These are phyloP conservation scores for Coprinopsis marcescibilis DNA, from an alignment of 768 basidiomycete genomes.

Conservation along the genomic window DNA sequence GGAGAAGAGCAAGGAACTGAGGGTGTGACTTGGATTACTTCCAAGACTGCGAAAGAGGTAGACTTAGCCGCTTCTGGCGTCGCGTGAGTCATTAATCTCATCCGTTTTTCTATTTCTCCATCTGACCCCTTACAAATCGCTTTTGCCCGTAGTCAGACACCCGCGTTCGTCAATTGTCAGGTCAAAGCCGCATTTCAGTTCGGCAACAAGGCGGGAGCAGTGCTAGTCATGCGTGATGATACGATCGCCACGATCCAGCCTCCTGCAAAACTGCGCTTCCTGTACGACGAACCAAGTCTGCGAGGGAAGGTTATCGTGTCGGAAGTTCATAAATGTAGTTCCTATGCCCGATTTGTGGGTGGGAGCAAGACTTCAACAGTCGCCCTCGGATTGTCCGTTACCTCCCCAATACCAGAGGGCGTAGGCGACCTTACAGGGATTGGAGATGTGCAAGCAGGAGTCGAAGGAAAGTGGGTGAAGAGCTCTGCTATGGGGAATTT, in stretches of 20 bases:
- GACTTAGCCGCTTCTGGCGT: conserved; percentile 13
- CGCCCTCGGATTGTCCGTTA: conserved; percentile 21
- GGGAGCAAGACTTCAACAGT: conserved; percentile 14
- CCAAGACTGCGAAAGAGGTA: conserved; percentile 18
- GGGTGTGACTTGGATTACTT: conserved; percentile 24
- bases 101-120: background rate
- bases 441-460: conserved; percentile 11
- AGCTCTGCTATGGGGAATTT: conserved; percentile 20
- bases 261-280: conserved; percentile 20
- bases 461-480: conserved; percentile 19
- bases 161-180: conserved; percentile 20
- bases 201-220: conserved; percentile 21
- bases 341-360: conserved; percentile 26
- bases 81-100: conserved; percentile 10
- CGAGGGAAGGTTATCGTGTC: conserved; percentile 25
- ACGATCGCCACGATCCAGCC: conserved; percentile 22
- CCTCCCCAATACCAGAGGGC: conserved; percentile 11
- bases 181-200: conserved; percentile 24
- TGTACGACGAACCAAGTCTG: conserved; percentile 20
- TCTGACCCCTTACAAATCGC: background rate
- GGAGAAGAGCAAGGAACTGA: conserved; percentile 13
- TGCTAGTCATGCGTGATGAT: conserved; percentile 27
- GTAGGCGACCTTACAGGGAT: background rate
- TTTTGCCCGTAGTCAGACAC: conserved; percentile 18
- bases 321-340: conserved; percentile 26